Percentiles rank a stretch among this genome's conserved stretches.
These are phyloP conservation scores for Diatrype stigma DNA, from an alignment of 2,329 filamentous ascomycete species.

Conservation along the genomic window DNA sequence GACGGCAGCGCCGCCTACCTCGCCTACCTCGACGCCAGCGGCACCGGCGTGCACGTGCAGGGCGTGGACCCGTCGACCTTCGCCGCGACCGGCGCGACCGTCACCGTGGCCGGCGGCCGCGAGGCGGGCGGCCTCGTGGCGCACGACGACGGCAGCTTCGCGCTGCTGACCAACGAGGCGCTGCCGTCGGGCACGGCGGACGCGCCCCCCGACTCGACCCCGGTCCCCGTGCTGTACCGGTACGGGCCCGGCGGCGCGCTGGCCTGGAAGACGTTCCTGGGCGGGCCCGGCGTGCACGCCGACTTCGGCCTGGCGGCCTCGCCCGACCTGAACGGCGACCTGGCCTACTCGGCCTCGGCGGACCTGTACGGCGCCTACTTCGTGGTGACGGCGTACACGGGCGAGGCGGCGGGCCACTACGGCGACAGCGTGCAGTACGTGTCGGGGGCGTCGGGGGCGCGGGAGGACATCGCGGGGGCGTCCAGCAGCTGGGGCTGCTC, in stretches of 20 bases:
- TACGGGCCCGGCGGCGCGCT: slow-evolving; percentile 49
- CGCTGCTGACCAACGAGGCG: slow-evolving; percentile 56
- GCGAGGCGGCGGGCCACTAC: slow-evolving; percentile 50
- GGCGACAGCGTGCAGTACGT: slow-evolving; percentile 47
- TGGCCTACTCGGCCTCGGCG: slow-evolving; percentile 53
- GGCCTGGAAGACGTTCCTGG: slow-evolving; percentile 56
- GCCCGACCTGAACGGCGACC: slow-evolving; percentile 59
- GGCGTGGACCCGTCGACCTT: slow-evolving; percentile 52
- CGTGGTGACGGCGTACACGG: slow-evolving; percentile 55
- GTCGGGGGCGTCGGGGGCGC: slow-evolving; percentile 42
- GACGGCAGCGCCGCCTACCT: slow-evolving; percentile 56
- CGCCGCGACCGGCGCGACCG: slow-evolving; percentile 44
- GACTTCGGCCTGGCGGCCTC: slow-evolving; percentile 43
- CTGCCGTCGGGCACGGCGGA: slow-evolving; percentile 46
- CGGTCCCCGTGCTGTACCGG: slow-evolving; percentile 56
- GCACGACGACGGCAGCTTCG: slow-evolving; percentile 53
- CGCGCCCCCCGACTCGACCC: slow-evolving; percentile 42
- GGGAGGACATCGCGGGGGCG: slow-evolving; percentile 48
- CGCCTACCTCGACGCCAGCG: slow-evolving; percentile 55
- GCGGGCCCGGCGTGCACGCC: slow-evolving; percentile 49
- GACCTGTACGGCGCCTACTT: slow-evolving; percentile 59
- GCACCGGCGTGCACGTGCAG: slow-evolving; percentile 54
- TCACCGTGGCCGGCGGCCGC: slow-evolving; percentile 50
- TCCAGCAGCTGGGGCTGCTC: slow-evolving; percentile 57
- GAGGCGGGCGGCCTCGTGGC: slow-evolving; percentile 59